Base-by-base conservation (phyloP, 495 filamentous ascomycete genomes). In the Neurospora sp. region DNA sequence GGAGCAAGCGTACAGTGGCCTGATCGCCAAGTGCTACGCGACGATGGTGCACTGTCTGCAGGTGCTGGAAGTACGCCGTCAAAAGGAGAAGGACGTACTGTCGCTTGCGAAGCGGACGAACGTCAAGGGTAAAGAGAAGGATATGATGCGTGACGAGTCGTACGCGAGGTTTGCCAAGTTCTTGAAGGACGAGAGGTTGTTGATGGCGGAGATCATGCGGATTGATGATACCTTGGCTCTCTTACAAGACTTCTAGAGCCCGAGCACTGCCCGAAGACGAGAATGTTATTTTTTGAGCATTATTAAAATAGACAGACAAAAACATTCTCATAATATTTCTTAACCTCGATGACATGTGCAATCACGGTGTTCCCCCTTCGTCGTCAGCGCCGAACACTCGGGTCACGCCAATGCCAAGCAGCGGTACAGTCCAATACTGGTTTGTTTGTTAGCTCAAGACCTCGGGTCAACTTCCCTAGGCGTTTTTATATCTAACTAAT, bases 31-130 rank as follows among this genome's bases (percentile, higher is more conserved):
- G 73, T 88, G 90, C 11, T 98, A 97, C 84, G 94, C 94, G 79
- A 88, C 90, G 14, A 97, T 98, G 94, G 88, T 92, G n/a, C 88
- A 93, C 46, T 91, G 90, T 60, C 77, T 98, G 70, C 93, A 97
- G 80, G 89, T 93, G 14, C 84, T 93, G 35, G 87, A 88, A 42
- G 88, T 91, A 46, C 93, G 97, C 80, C 87, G 90, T 35, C 84
- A 86, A 35, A 88, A 90, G 71, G 86, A 90, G 16, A 86, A 88
- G 76, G 87, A 87, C 27, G 87, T 96, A 31, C 81, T 98, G 1
- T 87, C 90, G 38, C 90, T 96, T 75, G 91, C 91, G 0, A 91
- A 93, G 79, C 88, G 96, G 12, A 91, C 87, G 11, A 95, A 98
- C 79, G 91, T 98, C 39, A 86, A 90, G 73, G 93, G 93, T 7